phyloP scores from a whole-genome alignment of 2,329 filamentous ascomycete species.

The Rachicladosporium sp. region DNA sequence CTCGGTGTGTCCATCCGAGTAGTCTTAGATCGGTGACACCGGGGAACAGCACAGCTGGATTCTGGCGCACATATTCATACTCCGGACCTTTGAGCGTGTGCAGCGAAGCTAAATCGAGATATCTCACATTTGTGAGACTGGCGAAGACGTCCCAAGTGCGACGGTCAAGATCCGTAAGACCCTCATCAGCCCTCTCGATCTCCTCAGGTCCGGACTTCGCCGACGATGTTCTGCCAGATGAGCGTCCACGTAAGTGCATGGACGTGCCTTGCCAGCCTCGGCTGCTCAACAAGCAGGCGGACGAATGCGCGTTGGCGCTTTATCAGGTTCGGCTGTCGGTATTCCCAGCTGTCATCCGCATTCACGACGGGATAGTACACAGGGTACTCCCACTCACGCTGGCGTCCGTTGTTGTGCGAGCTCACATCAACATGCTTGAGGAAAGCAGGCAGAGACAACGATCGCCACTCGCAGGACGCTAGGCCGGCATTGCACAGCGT shows the following conservation, averaged over 20 bases:
- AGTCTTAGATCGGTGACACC: constrained; percentile 7
- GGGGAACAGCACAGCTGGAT: constrained; percentile 5
- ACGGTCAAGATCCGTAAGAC: constrained; percentile 3
- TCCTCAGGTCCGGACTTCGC: no score
- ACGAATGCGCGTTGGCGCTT: constrained; percentile 7
- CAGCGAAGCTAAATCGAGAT: constrained; percentile 6
- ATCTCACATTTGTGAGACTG: constrained; percentile 5
- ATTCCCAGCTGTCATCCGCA: constrained; percentile 4
- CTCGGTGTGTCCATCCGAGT: constrained; percentile 7
- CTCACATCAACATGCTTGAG: constrained; percentile 6
- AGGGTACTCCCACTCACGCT: background rate
- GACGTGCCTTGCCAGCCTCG: constrained; percentile 6
- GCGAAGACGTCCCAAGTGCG: constrained; percentile 7
- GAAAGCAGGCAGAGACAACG: constrained; percentile 4
- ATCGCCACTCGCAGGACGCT: constrained; percentile 4
- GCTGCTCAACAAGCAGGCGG: constrained; percentile 3
- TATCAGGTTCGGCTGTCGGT: constrained; percentile 3
- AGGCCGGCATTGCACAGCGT: constrained; percentile 5
- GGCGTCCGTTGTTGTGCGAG: constrained; percentile 7
- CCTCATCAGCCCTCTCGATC: background rate
- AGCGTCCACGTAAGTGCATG: constrained; percentile 8
- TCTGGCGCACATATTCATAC: constrained; percentile 3
- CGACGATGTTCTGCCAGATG: constrained; percentile 1
- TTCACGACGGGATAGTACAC: background rate
- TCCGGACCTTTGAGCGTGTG: constrained; percentile 1